These are phyloP conservation scores for Aspergillus melleus DNA, from an alignment of 2,329 filamentous ascomycete species.

Conservation along the genomic window DNA sequence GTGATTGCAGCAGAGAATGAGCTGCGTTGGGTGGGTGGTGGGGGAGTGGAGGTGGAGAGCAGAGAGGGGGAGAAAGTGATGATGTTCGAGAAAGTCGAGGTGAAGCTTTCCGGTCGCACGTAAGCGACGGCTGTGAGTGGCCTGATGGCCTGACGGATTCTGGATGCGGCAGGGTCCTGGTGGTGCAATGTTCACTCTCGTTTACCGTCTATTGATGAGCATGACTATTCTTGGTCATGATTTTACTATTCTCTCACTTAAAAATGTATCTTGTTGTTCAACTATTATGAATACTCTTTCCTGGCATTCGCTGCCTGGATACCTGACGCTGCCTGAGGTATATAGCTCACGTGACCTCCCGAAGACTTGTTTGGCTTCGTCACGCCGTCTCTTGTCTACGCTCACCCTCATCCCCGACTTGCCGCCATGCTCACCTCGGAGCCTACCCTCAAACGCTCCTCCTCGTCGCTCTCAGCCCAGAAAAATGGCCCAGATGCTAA, in stretches of 20 bases:
- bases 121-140: slow-evolving; percentile 36
- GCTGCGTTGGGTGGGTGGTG: slow-evolving; percentile 22
- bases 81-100: slow-evolving; percentile 29
- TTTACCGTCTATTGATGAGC: too few species aligned
- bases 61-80: slow-evolving; percentile 22
- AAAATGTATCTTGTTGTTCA: too few species aligned
- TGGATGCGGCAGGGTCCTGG: slow-evolving; percentile 5
- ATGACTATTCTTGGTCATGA: too few species aligned
- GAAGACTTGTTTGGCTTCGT: slow-evolving; percentile 17
- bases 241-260: too few species aligned
- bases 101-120: slow-evolving; percentile 37
- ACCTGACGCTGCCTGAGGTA: slow-evolving; percentile 1
- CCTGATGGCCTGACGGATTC: slow-evolving; percentile 28
- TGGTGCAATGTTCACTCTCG: too few species aligned
- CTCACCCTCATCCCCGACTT: slow-evolving; percentile 12
- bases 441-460: slow-evolving; percentile 35
- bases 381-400: slow-evolving; percentile 9
- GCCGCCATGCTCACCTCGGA: slow-evolving; percentile 32
- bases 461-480: slow-evolving; percentile 21
- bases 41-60: slow-evolving; percentile 18
- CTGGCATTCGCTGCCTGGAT: neutral
- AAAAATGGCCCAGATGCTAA: slow-evolving; percentile 27
- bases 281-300: too few species aligned
- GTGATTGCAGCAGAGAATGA: slow-evolving; percentile 20
- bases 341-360: slow-evolving; percentile 24